Conservation (phyloP, 2,329 filamentous ascomycete genomes). For the Lasiodiplodia theobromae region DNA sequence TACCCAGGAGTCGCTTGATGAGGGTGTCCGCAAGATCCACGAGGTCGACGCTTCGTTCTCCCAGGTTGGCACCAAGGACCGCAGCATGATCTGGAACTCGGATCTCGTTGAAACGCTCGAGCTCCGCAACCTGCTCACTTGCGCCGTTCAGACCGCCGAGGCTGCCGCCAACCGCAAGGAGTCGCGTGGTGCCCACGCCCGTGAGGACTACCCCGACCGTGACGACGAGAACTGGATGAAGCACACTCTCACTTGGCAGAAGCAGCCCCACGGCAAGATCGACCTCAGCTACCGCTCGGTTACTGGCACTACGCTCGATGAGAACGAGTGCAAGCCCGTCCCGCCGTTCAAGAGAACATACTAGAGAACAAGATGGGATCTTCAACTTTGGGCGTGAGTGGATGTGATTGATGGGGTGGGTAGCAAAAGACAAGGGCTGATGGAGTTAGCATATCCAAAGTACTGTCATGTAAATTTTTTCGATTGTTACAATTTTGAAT, state of each 20-base stretch:
- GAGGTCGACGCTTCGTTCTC: constrained; percentile 82
- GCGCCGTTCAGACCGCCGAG: constrained; percentile 93
- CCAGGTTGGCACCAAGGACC: constrained; percentile 93
- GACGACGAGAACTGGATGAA: constrained; percentile 99
- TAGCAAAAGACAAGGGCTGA: constrained; percentile 2
- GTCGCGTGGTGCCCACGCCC: constrained; percentile 94
- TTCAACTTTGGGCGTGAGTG: not conserved
- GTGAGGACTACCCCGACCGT: constrained; percentile 95
- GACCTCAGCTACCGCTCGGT: constrained; percentile 88
- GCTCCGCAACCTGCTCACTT: constrained; percentile 86
- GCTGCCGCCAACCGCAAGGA: constrained; percentile 94
- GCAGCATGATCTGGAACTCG: constrained; percentile 99
- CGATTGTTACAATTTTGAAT: constrained; percentile 14
- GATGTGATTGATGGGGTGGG: not conserved
- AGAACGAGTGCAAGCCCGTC: constrained; percentile 94
- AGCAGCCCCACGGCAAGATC: constrained; percentile 84
- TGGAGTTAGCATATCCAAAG: constrained; percentile 9
- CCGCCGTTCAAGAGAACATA: constrained; percentile 96
- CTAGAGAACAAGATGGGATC: constrained; percentile 54
- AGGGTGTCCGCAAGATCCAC: constrained; percentile 87
- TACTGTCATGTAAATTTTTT: constrained; percentile 18
- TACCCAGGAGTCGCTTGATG: constrained; percentile 89
- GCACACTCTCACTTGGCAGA: constrained; percentile 97
- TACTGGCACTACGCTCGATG: constrained; percentile 82
- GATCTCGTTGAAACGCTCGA: constrained; percentile 97